These are phyloP conservation scores for Phialophora expanda DNA, from an alignment of 2,329 filamentous ascomycete genomes.

Conservation along the genomic window DNA sequence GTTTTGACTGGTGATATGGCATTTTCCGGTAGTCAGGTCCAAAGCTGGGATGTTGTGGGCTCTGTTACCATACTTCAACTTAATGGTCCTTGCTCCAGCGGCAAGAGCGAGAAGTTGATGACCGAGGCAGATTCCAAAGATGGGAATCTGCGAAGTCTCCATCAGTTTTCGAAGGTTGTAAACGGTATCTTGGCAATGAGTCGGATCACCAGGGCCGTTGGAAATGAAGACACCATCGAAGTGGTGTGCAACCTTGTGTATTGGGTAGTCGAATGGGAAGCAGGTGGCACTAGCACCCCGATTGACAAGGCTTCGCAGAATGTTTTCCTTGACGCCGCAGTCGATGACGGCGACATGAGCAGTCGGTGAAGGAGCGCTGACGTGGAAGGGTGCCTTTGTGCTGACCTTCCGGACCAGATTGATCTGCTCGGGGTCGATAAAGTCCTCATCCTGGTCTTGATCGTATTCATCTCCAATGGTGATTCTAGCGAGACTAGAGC, in stretches of 20 bases:
- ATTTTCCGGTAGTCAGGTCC: constrained; percentile 92
- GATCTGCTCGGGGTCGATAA: constrained; percentile 92
- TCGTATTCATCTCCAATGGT: constrained; percentile 97
- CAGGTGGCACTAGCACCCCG: constrained; percentile 91
- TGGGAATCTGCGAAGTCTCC: constrained; percentile 84
- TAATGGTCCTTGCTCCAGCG: constrained; percentile 85
- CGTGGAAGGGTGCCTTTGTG: constrained; percentile 97
- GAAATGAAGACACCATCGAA: constrained; percentile 99
- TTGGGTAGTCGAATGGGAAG: constrained; percentile 95
- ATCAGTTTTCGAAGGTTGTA: constrained; percentile 91
- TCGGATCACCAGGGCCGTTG: constrained; percentile 97
- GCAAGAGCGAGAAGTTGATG: constrained; percentile 95
- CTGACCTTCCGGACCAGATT: constrained; percentile 95
- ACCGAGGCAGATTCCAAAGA: constrained; percentile 98
- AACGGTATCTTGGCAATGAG: constrained; percentile 91
- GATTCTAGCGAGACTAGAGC: constrained; percentile 93
- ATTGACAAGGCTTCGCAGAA: constrained; percentile 88
- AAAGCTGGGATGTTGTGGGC: constrained; percentile 97
- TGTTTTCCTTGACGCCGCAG: constrained; percentile 99
- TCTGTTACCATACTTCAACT: constrained; percentile 99
- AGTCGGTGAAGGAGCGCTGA: constrained; percentile 79
- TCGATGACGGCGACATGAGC: constrained; percentile 94
- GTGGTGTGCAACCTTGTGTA: constrained; percentile 97
- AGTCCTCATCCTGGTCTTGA: constrained; percentile 96
- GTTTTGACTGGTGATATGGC: constrained; percentile 98